Evolutionary conservation across 768 basidiomycete species (phyloP), one percentile per base, ranked within the genome.

Genomic region (Leucocoprinus birnbaumii): DNA sequence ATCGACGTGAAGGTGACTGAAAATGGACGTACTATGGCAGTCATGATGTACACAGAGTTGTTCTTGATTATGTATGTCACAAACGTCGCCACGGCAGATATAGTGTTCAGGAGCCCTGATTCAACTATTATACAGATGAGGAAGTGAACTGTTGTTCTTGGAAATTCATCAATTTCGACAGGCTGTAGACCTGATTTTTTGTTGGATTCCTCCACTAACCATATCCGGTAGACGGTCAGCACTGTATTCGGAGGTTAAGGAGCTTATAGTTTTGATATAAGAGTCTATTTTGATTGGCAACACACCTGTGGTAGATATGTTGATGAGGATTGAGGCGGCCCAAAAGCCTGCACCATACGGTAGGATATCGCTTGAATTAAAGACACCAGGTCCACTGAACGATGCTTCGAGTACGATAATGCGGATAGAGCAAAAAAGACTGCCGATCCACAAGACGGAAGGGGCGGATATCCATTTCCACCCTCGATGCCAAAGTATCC

Each of bases 121-220:
- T 54, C 53, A 18, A 54, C 44, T 19, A 37, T 54, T 31, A 54
- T 54, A 35, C 53, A 54, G 34, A 54, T 54, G 34, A 54, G 27
- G 25, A 25, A 54, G 35, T 46, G 53, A 0, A 54, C 19, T 0
- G 53, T 46, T 21, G 35, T 54, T 26, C 10, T 45, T 3, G 37
- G 53, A 13, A 40, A 47, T 38, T 54, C 44, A 35, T 47, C 21
- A 10, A 14, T 38, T 26, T 54, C 34, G 24, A n/a, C 11, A 35
- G 37, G 16, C 7, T 40, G 53, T 18, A 54, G 14, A 8, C 53
- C 53, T 2, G 44, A 54, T 31, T 22, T 14, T 47, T 54, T 54
- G 16, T 54, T 47, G 24, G 53, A 43, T 19, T 47, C 37, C 26
- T 38, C 31, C 7, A 54, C 19, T 4, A 47, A 10, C 43, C 43